These are phyloP conservation scores for Syzygium aqueum DNA, from an alignment of 345 rosid genomes.

Conservation along the genomic window DNA sequence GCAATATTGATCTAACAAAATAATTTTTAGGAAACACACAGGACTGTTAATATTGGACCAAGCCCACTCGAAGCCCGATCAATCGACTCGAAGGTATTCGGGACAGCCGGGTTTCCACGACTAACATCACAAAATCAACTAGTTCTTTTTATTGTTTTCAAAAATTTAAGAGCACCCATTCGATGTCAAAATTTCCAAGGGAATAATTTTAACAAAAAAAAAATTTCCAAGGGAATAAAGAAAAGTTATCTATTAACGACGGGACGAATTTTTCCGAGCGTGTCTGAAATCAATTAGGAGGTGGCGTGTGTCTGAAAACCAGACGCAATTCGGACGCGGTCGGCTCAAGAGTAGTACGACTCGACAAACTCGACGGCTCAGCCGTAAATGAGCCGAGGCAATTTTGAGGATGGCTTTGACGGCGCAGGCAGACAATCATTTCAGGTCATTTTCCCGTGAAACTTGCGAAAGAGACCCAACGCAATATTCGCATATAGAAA, in stretches of 20 bases:
- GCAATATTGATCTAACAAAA: neutral
- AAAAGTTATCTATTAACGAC: neutral
- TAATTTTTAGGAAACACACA: neutral
- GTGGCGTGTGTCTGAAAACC: neutral
- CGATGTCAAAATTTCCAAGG: neutral
- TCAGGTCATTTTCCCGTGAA: neutral
- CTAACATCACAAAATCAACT: neutral
- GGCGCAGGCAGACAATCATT: neutral
- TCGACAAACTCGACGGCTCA: neutral
- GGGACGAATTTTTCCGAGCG: neutral
- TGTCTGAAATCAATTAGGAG: neutral
- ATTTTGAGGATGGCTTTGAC: neutral
- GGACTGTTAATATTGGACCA: neutral
- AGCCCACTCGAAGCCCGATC: neutral
- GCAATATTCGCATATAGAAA: neutral
- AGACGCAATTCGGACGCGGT: neutral
- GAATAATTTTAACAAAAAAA: neutral
- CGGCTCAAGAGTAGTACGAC: neutral
- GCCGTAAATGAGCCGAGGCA: neutral
- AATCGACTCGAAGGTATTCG: neutral
- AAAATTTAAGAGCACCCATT: neutral
- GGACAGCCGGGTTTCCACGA: neutral
- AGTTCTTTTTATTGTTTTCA: neutral
- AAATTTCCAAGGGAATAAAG: neutral
- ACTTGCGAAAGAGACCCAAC: neutral